These are phyloP conservation scores for Chrysophaeum taylorii DNA, from an alignment of 352 stramenopile genomes.

Conservation along the genomic window DNA sequence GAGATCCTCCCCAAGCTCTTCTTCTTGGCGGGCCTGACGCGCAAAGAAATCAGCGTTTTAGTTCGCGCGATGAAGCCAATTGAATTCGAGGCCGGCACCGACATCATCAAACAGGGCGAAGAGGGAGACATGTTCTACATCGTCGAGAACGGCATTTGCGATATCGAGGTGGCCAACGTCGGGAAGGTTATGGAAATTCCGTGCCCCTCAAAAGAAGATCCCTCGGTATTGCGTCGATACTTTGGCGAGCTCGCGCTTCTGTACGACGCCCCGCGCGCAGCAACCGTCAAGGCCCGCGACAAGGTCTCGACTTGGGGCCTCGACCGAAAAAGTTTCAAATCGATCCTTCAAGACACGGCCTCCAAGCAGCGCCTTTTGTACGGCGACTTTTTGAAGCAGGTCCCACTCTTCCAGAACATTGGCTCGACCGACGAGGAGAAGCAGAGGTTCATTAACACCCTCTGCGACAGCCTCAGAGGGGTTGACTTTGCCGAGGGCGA, in stretches of 20 bases:
- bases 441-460: not conserved
- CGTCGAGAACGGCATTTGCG: slow-evolving; percentile 10
- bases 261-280: slow-evolving; percentile 74
- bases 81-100: slow-evolving; percentile 35
- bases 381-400: slow-evolving; percentile 34
- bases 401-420: slow-evolving; percentile 11
- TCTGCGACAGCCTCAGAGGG: not conserved
- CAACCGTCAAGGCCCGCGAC: slow-evolving; percentile 34
- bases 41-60: not conserved
- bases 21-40: not conserved
- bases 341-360: slow-evolving; percentile 32
- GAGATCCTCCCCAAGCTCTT: not conserved
- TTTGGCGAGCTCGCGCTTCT: slow-evolving; percentile 81
- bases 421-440: too few relatives aligned
- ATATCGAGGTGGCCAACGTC: not conserved
- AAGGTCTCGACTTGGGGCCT: not conserved
- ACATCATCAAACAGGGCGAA: slow-evolving; percentile 68
- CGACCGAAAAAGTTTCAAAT: slow-evolving; percentile 26
- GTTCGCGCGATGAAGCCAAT: not conserved
- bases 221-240: not conserved
- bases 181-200: slow-evolving; percentile 8
- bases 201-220: not conserved
- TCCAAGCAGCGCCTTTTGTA: slow-evolving; percentile 33
- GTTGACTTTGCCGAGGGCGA: slow-evolving; percentile 79
- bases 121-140: slow-evolving; percentile 65